Evolutionary conservation across 164 flowering plant species (phyloP).

Genomic region (Buxus sempervirens): DNA sequence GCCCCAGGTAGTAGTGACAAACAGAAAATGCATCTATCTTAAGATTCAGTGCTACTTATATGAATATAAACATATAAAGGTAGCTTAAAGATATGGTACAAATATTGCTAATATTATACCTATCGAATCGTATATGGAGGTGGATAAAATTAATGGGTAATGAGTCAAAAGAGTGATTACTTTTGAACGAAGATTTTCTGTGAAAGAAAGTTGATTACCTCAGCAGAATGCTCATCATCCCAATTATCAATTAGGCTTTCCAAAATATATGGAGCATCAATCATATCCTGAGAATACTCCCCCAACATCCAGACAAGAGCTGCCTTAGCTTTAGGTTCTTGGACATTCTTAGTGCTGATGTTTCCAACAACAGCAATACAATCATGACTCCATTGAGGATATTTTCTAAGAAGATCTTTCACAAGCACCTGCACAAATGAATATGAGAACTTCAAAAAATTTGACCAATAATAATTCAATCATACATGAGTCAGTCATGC

Average conservation of each 20-base stretch:
- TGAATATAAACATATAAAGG: too few relatives aligned
- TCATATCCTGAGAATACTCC: conserved; percentile 95
- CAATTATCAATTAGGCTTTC: conserved; percentile 85
- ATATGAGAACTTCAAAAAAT: conserved; percentile 7
- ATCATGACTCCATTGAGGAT: conserved; percentile 99
- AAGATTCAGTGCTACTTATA: background rate
- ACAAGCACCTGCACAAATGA: conserved; percentile 70
- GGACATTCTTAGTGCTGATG: conserved; percentile 90
- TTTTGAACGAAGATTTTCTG: background rate
- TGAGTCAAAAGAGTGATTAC: background rate
- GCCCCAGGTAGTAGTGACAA: background rate
- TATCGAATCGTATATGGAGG: background rate
- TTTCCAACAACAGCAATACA: conserved; percentile 99
- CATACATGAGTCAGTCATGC: background rate
- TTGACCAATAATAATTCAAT: background rate
- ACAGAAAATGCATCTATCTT: background rate
- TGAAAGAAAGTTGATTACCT: conserved; percentile 44
- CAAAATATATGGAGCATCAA: conserved; percentile 86
- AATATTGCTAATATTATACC: background rate
- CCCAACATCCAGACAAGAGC: conserved; percentile 99
- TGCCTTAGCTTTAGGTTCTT: conserved; percentile 96
- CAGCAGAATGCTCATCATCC: conserved; percentile 93
- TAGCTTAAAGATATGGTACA: background rate
- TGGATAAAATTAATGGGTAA: background rate
- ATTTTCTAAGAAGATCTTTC: conserved; percentile 92